Evolutionary conservation across 1,139 yeast genomes (phyloP), one percentile per base, ranked within the genome.

Genomic region (Debaryomyces singareniensis): DNA sequence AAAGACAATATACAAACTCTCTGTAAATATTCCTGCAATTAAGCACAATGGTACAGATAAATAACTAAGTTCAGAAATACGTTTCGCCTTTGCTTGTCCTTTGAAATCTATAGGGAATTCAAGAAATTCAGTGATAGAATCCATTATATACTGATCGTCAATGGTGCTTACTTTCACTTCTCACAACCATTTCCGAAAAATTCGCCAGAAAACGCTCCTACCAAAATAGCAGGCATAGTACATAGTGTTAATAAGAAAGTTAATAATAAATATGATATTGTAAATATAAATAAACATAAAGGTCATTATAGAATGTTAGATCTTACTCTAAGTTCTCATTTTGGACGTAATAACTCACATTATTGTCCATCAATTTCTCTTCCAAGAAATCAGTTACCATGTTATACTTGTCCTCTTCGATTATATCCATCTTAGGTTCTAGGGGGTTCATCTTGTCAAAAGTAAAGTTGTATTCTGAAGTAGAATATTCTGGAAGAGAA

Each of bases 91-190:
- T 37, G 55, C 56, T 50, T 79, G 87, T 36, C 84, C 81, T 42
- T 68, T 58, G 44, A 68, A 76, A 52, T 78, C 85, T 39, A 79
- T 75, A 31, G 78, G 70, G 26, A 76, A 78, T 51, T 75, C 79
- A n/a, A 45, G 29, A n/a, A 15, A 16, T 13, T 29, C 33, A 9
- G 21, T 20, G 12, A 32, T 26, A 12, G 28, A 15, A 20, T 29
- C 33, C 35, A 32, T 32, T 13, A 23, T 13, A 6, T 10, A 23
- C 14, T 23, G 13, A n/a, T 18, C 9, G 7, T n/a, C n/a, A n/a
- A n/a, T n/a, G n/a, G n/a, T n/a, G n/a, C n/a, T n/a, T n/a, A n/a
- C n/a, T n/a, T 25, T 15, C 25, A 13, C 5, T 20, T 10, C 7
- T n/a, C n/a, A n/a, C n/a, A n/a, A n/a, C n/a, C n/a, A n/a, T n/a